These are phyloP conservation scores for Rhizodiscina lignyota DNA, from an alignment of 495 filamentous ascomycete genomes.

Conservation along the genomic window DNA sequence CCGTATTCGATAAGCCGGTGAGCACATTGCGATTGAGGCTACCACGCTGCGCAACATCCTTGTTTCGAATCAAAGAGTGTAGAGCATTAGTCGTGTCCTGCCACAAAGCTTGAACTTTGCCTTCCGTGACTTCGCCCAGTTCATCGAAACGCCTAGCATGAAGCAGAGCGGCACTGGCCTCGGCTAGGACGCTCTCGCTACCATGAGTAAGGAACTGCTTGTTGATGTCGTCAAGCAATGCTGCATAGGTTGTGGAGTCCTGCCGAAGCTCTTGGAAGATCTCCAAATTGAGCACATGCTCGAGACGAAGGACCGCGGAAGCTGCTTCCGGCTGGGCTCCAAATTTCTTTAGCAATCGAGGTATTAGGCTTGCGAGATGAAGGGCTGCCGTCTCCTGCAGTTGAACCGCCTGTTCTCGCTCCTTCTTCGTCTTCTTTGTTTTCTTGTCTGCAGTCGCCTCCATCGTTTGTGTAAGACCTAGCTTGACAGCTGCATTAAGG, in stretches of 20 bases:
- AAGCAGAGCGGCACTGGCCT: constrained; percentile 65
- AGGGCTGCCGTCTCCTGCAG: constrained; percentile 58
- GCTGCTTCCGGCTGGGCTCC: constrained; percentile 77
- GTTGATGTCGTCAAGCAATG: constrained; percentile 81
- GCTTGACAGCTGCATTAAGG: constrained; percentile 59
- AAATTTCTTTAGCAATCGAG: constrained; percentile 76
- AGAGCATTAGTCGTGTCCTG: constrained; percentile 62
- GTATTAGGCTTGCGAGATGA: constrained; percentile 60
- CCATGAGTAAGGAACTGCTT: constrained; percentile 85
- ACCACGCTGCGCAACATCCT: constrained; percentile 44
- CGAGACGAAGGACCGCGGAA: constrained; percentile 69
- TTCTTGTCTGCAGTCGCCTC: constrained; percentile 17
- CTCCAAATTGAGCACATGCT: constrained; percentile 70
- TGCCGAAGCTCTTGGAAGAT: constrained; percentile 82
- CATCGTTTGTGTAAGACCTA: constrained; percentile 39
- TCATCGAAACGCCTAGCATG: constrained; percentile 78
- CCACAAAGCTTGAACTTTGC: constrained; percentile 68
- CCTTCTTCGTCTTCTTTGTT: constrained; percentile 28
- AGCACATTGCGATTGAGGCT: constrained; percentile 44
- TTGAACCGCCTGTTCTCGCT: constrained; percentile 42
- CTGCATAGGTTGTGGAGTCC: constrained; percentile 61
- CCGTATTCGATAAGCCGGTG: constrained; percentile 54
- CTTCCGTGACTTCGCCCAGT: constrained; percentile 66
- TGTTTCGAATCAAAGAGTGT: constrained; percentile 44
- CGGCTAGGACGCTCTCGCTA: constrained; percentile 66